phyloP scores from a whole-genome alignment of 177 flowering plant genomes.

The Vitis hybrid region DNA sequence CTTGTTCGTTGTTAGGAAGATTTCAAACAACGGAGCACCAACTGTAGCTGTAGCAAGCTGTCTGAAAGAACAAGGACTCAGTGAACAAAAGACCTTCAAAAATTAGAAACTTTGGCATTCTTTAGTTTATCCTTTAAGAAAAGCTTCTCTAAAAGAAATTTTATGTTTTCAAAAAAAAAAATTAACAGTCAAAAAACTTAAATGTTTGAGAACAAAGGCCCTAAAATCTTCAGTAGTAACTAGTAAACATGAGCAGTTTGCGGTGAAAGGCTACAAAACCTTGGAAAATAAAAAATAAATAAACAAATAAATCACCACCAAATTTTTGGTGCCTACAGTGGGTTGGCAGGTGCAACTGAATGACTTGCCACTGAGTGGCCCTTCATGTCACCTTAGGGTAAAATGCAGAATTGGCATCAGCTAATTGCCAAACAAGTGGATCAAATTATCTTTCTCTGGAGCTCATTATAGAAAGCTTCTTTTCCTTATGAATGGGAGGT shows the following conservation, averaged over 20 bases:
- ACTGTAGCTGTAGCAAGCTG: slow-evolving; percentile 73
- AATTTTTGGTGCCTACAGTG: no score
- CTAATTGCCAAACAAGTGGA: background rate
- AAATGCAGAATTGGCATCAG: background rate
- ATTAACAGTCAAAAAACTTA: no score
- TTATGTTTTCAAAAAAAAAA: background rate
- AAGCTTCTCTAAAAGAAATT: no score
- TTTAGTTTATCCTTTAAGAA: no score
- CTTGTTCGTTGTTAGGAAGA: slow-evolving; percentile 56
- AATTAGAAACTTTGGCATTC: background rate
- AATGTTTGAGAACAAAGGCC: no score
- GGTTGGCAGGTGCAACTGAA: no score
- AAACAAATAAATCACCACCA: no score
- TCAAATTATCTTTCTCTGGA: background rate
- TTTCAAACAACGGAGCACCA: slow-evolving; percentile 87
- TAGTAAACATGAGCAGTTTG: no score
- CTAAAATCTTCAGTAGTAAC: no score
- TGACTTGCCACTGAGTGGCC: background rate
- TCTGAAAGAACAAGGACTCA: slow-evolving; percentile 41
- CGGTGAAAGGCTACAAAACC: no score
- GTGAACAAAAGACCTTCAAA: background rate
- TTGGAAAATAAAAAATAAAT: no score
- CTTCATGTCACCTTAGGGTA: background rate
- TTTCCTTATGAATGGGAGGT: background rate
- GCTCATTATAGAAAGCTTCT: background rate